A percentile compares a stretch with the other conserved stretches of the same genome.
Conservation (phyloP, 2,329 filamentous ascomycete genomes). For the Phyllosticta citrichinensis region DNA sequence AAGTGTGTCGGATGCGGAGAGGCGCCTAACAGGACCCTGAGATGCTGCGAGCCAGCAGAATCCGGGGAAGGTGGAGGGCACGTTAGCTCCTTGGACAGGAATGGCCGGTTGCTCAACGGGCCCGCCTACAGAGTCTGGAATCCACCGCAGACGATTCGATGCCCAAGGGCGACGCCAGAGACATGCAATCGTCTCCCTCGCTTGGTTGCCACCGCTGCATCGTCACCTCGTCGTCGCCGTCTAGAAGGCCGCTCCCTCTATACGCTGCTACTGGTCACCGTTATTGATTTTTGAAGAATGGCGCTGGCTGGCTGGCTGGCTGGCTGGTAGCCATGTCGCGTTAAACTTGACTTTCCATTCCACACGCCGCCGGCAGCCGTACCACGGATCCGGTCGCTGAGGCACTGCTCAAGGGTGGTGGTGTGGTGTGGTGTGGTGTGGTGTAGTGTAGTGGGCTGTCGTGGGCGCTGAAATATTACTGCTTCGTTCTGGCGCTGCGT, state of each 20-base stretch:
- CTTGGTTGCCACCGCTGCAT: background rate
- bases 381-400: conserved; percentile 7
- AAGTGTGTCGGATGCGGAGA: too few species aligned
- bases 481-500: background rate
- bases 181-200: background rate
- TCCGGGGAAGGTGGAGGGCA: background rate
- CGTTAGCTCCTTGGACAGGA: too few species aligned
- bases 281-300: too few species aligned
- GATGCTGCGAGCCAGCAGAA: background rate
- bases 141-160: background rate
- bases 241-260: background rate
- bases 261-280: background rate
- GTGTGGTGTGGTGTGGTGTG: background rate
- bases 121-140: background rate
- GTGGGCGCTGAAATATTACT: background rate
- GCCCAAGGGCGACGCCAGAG: background rate
- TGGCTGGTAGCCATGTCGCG: background rate
- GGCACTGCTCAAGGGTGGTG: background rate
- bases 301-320: too few species aligned
- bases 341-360: conserved; percentile 2
- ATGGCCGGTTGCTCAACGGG: background rate
- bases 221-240: background rate
- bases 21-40: too few species aligned
- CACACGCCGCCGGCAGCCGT: conserved; percentile 5
- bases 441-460: too few species aligned